Base-by-base conservation (phyloP, 2,329 filamentous ascomycete species). In the Penicillium psychrosexuale region DNA sequence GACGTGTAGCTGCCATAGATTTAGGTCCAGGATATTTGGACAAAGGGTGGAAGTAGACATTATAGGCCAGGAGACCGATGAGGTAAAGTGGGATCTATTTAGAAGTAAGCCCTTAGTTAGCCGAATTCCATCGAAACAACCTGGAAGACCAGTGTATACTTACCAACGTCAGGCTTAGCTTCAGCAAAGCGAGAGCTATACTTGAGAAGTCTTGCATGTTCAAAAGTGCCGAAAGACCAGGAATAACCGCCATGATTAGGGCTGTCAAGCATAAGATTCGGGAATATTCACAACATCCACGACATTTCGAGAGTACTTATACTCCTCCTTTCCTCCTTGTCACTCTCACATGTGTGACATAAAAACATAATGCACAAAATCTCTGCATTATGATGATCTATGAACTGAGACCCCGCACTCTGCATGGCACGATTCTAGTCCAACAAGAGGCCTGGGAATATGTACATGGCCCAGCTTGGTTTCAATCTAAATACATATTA, bases 1-100 rank as follows among this genome's bases (percentile, higher is more conserved):
- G 37, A 4, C 61, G 60, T n/a, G 62, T 63, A 13, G 64, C 64
- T 19, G 59, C 55, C 52, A 61, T 59, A 8, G 50, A 52, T 28
- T 51, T 60, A 3, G 69, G 69, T 3, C 69, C 69, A 0, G 69
- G 68, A n/a, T 62, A 67, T 9, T 58, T 50, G 13, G 60, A 37
- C 8, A 72, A 54, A 9, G 69, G 69, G 48, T 71, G 69, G 24
- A 70, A 63, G 53, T 58, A 69, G 9, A 67, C 30, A 57, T 70
- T 70, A 55, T 71, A 70, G 17, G 66, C 40, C 11, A 58, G 13
- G 27, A 37, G 44, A 5, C 22, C 17, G 17, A 54, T 22, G 27
- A 47, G 31, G 30, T 56, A 63, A 8, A 54, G 7, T 9, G 55
- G 38, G 28, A 47, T 42, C 57, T 59, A 42, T 17, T 44, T 9